Conservation (phyloP, 768 basidiomycete genomes). For the Lentinula guzmanii region DNA sequence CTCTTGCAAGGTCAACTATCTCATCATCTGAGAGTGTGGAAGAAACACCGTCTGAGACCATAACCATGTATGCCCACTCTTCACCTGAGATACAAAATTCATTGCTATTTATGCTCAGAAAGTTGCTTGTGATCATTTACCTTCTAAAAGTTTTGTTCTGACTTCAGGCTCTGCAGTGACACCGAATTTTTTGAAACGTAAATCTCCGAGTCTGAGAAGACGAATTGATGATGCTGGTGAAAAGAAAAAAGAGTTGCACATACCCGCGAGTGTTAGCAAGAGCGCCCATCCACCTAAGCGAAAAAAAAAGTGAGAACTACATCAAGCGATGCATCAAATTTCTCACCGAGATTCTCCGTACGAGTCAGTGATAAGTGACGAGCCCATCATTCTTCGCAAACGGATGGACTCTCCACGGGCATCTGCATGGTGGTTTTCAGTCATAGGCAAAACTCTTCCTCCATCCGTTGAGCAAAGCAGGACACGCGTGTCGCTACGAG, state of each 20-base stretch:
- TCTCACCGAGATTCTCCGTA: constrained; percentile 85
- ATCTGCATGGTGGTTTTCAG: constrained; percentile 95
- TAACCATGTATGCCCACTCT: constrained; percentile 81
- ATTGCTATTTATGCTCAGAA: not conserved
- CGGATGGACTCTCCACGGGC: constrained; percentile 79
- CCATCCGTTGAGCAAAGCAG: constrained; percentile 70
- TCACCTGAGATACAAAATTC: constrained; percentile 38
- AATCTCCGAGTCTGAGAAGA: constrained; percentile 69
- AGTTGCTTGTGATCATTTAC: constrained; percentile 29
- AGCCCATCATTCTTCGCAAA: constrained; percentile 85
- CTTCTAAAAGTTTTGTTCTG: constrained; percentile 65
- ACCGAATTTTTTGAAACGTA: constrained; percentile 83
- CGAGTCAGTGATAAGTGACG: constrained; percentile 85
- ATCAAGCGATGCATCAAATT: not conserved
- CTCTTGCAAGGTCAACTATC: constrained; percentile 83
- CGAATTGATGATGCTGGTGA: not conserved
- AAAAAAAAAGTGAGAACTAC: constrained; percentile 2
- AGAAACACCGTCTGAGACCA: constrained; percentile 93
- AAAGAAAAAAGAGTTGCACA: constrained; percentile 15
- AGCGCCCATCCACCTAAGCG: constrained; percentile 85
- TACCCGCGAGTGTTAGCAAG: constrained; percentile 88
- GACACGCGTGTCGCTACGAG: constrained; percentile 78
- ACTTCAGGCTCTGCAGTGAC: constrained; percentile 94
- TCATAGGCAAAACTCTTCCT: constrained; percentile 78
- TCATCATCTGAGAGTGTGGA: constrained; percentile 91